Percentiles rank a stretch among this genome's conserved stretches.
Evolutionary conservation across 2,329 filamentous ascomycete species (phyloP).

Genomic region (Sclerotinia subarctica): DNA sequence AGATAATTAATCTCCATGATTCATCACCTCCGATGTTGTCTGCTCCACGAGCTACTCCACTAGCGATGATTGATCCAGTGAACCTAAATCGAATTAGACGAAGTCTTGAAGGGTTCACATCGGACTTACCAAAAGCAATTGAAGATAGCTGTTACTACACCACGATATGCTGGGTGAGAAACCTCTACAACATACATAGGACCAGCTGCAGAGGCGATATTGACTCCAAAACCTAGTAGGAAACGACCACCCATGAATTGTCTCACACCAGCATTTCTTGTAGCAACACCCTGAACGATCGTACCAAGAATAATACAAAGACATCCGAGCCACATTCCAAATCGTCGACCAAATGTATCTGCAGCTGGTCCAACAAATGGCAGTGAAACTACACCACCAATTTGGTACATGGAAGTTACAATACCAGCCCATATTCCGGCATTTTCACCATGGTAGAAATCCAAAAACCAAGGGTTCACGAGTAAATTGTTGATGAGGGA

Average conservation of each 20-base stretch:
- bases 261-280: constrained; percentile 36
- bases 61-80: constrained; percentile 53
- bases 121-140: constrained; percentile 13
- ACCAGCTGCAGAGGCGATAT: constrained; percentile 46
- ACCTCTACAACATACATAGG: constrained; percentile 50
- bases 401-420: constrained; percentile 51
- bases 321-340: constrained; percentile 48
- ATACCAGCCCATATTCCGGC: constrained; percentile 49
- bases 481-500: constrained; percentile 50
- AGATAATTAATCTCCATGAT: constrained; percentile 54
- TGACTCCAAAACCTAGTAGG: constrained; percentile 56
- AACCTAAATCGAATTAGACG: constrained; percentile 38
- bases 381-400: constrained; percentile 48
- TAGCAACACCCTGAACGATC: constrained; percentile 45
- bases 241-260: constrained; percentile 57
- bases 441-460: constrained; percentile 43
- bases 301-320: constrained; percentile 46
- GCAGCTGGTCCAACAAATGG: constrained; percentile 48
- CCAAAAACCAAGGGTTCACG: constrained; percentile 43
- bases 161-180: constrained; percentile 47
- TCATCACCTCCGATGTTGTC: constrained; percentile 41
- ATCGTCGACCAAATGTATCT: constrained; percentile 48
- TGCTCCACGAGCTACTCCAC: constrained; percentile 52
- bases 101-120: background rate
- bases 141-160: constrained; percentile 39